Evolutionary conservation across 2,329 filamentous ascomycete genomes (phyloP).

Genomic region (Colletotrichum sp.): DNA sequence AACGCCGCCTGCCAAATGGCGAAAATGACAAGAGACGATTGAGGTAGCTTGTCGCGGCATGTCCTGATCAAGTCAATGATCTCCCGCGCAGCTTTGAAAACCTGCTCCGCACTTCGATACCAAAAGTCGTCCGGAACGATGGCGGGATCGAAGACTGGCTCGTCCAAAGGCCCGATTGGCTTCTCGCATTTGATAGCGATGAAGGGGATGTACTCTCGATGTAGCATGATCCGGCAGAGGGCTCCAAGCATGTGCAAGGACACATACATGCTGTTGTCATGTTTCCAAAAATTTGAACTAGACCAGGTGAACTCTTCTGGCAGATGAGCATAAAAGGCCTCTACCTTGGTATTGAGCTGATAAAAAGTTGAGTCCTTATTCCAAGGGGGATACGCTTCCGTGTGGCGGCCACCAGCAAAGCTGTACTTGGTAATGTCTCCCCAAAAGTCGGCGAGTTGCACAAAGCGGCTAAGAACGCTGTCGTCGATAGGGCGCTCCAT

Average conservation of each 20-base stretch:
- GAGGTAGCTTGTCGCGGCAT: conserved; percentile 65
- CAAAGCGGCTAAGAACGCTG: conserved; percentile 57
- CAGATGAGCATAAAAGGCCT: conserved; percentile 50
- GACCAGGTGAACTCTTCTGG: conserved; percentile 49
- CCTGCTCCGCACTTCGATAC: conserved; percentile 64
- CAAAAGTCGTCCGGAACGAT: conserved; percentile 62
- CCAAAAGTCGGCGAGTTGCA: conserved; percentile 65
- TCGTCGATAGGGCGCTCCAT: conserved; percentile 38
- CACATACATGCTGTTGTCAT: conserved; percentile 71
- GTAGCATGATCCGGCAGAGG: conserved; percentile 70
- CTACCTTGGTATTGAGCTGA: conserved; percentile 55
- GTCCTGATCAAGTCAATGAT: conserved; percentile 70
- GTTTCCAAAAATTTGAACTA: conserved; percentile 66
- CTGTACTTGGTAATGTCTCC: conserved; percentile 63
- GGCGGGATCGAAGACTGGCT: conserved; percentile 56
- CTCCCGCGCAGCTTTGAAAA: conserved; percentile 67
- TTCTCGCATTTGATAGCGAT: conserved; percentile 60
- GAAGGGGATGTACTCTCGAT: conserved; percentile 73
- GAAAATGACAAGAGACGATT: conserved; percentile 72
- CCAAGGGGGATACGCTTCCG: conserved; percentile 62
- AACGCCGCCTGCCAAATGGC: conserved; percentile 72
- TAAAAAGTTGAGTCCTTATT: conserved; percentile 58
- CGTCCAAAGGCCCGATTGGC: conserved; percentile 63
- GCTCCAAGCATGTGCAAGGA: conserved; percentile 71
- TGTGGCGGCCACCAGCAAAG: conserved; percentile 55